Conservation (phyloP, 441 rosid genomes). For the Biscutella laevigata region DNA sequence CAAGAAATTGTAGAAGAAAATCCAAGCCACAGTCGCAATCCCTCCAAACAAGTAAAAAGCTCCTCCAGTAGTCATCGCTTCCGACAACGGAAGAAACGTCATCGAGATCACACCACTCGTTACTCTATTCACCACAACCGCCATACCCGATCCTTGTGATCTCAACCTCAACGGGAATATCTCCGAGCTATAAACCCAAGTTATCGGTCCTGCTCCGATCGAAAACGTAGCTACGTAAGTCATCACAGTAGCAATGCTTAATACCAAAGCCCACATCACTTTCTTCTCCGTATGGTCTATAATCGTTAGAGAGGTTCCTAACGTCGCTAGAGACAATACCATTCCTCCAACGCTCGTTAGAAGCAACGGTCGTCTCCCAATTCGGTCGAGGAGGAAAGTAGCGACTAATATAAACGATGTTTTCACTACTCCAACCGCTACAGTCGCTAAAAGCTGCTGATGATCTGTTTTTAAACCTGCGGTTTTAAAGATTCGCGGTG, state of each 20-base stretch:
- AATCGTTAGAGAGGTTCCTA: constrained; percentile 39
- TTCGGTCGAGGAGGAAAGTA: no score
- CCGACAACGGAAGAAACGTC: constrained; percentile 42
- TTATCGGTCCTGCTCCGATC: constrained; percentile 65
- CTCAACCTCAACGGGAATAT: constrained; percentile 67
- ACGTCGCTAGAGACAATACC: constrained; percentile 35
- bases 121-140: constrained; percentile 43
- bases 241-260: constrained; percentile 44
- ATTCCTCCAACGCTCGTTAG: no score
- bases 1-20: constrained; percentile 24
- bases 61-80: constrained; percentile 55
- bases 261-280: constrained; percentile 44
- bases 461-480: constrained; percentile 50
- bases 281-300: constrained; percentile 31
- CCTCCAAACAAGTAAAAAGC: constrained; percentile 56
- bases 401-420: no score
- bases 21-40: constrained; percentile 33
- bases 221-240: constrained; percentile 59
- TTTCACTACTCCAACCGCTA: constrained; percentile 69
- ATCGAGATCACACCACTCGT: constrained; percentile 59
- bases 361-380: no score
- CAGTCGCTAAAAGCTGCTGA: constrained; percentile 47
- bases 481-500: constrained; percentile 50
- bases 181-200: constrained; percentile 76
- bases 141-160: constrained; percentile 70